Evolutionary conservation across 228 moss, liverwort and hornwort species (phyloP), one percentile per base, ranked within the genome.

Genomic region (Sphagnum fallax): DNA sequence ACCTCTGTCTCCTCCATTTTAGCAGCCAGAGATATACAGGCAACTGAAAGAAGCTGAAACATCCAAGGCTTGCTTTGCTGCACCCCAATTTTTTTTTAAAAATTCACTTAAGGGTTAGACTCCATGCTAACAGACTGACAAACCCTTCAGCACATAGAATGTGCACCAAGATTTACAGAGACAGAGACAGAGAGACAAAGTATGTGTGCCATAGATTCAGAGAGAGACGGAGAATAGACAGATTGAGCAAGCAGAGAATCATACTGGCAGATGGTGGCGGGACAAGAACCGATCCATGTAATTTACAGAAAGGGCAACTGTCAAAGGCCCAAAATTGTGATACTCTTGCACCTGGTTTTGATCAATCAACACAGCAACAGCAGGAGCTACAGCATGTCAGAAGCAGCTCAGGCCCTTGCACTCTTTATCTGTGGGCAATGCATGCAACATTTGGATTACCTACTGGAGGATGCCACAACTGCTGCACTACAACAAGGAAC

Each of bases 1-100:
- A 86, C 85, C 65, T 86, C 81, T 1, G 85, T 82, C 64, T 86
- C 85, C 65, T 86, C 82, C 82, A 86, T 82, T 74, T 86, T 86
- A 59, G 85, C 82, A 6, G 85, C 85, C 52, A 86, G 64, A 5
- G 85, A 82, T 70, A 86, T 86, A 68, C 85, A 86, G 11, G 85
- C 85, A 12, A 82, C 77, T 0, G 85, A 64, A 64, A 86, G 57
- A 5, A 86, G 77, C 62, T 86, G 82, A 6, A 79, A 71, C 68
- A 74, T 79, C 85, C 82, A 82, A 59, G 71, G 61, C 32, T 60
- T 70, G 6, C 82, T 79, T 48, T 66, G 69, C 83, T 80, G 83
- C 51, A 77, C 52, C 63, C 32, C 1, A 32, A 32, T 32, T 32
- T 32, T 32, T 18, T 18, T 0, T 0, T 0, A 32, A 32, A 32